These are phyloP conservation scores for Smithsoniella earleae DNA, from an alignment of 163 green algal species.

Conservation along the genomic window DNA sequence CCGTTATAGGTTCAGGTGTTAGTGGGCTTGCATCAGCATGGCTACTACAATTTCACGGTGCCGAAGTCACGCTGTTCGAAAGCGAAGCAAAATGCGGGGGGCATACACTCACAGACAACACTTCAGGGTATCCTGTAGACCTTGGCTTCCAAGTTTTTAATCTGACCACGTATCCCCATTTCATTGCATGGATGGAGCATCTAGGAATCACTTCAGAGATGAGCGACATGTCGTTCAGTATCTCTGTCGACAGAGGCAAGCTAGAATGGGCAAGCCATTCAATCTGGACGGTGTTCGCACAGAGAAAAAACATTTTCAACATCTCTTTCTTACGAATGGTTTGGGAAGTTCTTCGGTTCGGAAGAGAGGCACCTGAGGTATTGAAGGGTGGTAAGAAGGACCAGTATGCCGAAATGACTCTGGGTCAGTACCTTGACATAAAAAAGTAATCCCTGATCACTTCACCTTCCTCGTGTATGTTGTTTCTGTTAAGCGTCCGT, in stretches of 20 bases:
- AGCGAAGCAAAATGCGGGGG: slow-evolving; percentile 64
- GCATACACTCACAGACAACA: slow-evolving; percentile 78
- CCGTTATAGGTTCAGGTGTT: slow-evolving; percentile 77
- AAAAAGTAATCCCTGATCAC: too few relatives aligned
- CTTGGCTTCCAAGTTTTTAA: slow-evolving; percentile 97
- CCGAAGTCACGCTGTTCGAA: slow-evolving; percentile 80
- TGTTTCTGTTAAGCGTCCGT: too few relatives aligned
- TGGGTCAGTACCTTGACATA: slow-evolving; percentile 68
- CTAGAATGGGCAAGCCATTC: slow-evolving; percentile 83
- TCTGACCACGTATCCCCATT: slow-evolving; percentile 88
- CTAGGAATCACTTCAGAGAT: slow-evolving; percentile 76
- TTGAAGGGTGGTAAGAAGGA: slow-evolving; percentile 40
- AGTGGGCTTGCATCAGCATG: slow-evolving; percentile 68
- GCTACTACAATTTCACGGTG: slow-evolving; percentile 65
- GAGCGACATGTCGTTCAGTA: slow-evolving; percentile 85
- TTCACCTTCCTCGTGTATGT: too few relatives aligned
- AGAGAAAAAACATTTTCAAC: slow-evolving; percentile 64
- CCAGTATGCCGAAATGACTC: slow-evolving; percentile 54
- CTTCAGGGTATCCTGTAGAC: slow-evolving; percentile 60
- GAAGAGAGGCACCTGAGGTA: slow-evolving; percentile 61
- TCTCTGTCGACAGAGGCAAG: slow-evolving; percentile 59
- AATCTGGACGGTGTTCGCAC: slow-evolving; percentile 74
- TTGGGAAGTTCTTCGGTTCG: slow-evolving; percentile 82
- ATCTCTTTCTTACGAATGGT: slow-evolving; percentile 81
- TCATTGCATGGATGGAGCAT: slow-evolving; percentile 79